Evolutionary conservation across 2,329 filamentous ascomycete genomes (phyloP).

Genomic region (Ceratocystis smalleyi): DNA sequence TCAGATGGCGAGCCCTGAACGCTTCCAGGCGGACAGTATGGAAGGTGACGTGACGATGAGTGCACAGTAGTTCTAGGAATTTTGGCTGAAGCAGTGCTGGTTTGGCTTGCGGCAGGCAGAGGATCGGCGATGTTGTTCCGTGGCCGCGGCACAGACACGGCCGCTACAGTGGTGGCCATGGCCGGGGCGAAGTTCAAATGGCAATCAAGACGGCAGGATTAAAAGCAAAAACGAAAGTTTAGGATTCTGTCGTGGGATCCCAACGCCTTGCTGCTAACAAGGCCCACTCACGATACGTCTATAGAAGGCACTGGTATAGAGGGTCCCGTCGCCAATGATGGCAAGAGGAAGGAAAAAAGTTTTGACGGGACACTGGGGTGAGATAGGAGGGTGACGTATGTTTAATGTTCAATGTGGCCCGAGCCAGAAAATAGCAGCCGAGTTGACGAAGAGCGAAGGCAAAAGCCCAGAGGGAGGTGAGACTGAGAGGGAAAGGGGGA

Average conservation of each 20-base stretch:
- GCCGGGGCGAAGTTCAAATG: not conserved
- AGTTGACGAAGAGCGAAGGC: not conserved
- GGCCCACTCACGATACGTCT: constrained; percentile 1
- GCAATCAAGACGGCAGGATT: not conserved
- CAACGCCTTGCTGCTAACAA: not conserved
- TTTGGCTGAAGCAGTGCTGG: not conserved
- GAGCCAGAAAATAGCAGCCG: not conserved
- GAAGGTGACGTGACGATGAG: constrained; percentile 11
- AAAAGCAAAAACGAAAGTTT: not conserved
- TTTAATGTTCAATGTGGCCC: not conserved
- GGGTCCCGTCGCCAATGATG: not conserved
- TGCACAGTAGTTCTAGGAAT: constrained; percentile 8
- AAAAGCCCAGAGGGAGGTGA: not conserved
- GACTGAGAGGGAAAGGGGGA: not conserved
- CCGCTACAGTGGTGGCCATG: constrained; percentile 13
- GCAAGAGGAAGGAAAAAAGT: not conserved
- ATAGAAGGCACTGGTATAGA: not conserved
- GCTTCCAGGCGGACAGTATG: constrained; percentile 13
- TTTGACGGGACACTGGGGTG: not conserved
- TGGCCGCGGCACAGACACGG: not conserved
- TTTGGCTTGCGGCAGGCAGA: not conserved
- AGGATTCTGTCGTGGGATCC: not conserved
- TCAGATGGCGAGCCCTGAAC: not conserved
- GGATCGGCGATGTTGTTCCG: not conserved
- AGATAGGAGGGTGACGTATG: not conserved